Evolutionary conservation across 768 basidiomycete species (phyloP).

Genomic region (Ephemerocybe angulata): DNA sequence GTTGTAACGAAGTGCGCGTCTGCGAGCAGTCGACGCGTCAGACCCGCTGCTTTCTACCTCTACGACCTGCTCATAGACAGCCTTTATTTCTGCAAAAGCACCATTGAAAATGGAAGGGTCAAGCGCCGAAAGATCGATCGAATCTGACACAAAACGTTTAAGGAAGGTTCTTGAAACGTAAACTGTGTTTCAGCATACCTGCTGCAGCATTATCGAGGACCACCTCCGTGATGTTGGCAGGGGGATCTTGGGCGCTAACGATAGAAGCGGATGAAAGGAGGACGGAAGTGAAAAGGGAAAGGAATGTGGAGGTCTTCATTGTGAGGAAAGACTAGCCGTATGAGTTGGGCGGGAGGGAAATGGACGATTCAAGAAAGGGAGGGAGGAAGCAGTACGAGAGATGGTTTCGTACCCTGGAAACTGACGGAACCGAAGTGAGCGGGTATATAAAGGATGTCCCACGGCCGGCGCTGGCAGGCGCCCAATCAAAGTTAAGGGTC

Average conservation of each 20-base stretch:
- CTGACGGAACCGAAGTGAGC: no score
- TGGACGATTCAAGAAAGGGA: no score
- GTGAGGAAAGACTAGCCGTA: conserved; percentile 16
- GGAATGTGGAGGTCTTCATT: conserved; percentile 31
- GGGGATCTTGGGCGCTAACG: conserved; percentile 17
- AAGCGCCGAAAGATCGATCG: conserved; percentile 28
- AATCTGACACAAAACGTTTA: conserved; percentile 18
- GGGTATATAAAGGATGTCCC: no score
- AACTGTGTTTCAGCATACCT: conserved; percentile 16
- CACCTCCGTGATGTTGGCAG: conserved; percentile 16
- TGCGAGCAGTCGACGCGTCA: not conserved
- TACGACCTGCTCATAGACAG: conserved; percentile 10
- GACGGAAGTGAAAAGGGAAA: conserved; percentile 17
- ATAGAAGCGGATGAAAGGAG: conserved; percentile 9
- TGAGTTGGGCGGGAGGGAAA: no score
- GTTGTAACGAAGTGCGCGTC: conserved; percentile 10
- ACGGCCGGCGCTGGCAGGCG: no score
- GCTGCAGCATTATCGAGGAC: conserved; percentile 27
- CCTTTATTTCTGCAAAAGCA: conserved; percentile 24
- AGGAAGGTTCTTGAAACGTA: not conserved
- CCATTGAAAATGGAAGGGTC: conserved; percentile 15
- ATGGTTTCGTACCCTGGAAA: no score
- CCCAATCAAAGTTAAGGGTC: no score
- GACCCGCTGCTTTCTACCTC: conserved; percentile 7
- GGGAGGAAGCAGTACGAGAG: no score